These are phyloP conservation scores for Tolypocladium amazonense DNA, from an alignment of 2,329 filamentous ascomycete genomes.

Conservation along the genomic window DNA sequence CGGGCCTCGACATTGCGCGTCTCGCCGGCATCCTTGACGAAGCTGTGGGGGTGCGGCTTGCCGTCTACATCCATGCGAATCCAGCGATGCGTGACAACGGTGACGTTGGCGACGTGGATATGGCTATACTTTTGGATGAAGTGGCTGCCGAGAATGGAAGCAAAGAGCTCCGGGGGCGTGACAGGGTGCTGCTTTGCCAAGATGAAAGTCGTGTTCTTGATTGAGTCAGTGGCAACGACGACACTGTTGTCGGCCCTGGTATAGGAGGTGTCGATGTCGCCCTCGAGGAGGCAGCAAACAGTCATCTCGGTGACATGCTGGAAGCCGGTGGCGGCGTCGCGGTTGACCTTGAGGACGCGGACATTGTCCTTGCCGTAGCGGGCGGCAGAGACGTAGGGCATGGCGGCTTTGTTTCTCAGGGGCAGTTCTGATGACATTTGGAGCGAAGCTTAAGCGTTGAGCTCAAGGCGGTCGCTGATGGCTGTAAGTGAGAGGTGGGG, in stretches of 20 bases:
- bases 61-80: slow-evolving; percentile 79
- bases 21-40: slow-evolving; percentile 82
- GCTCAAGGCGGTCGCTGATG: slow-evolving; percentile 2
- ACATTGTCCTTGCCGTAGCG: slow-evolving; percentile 96
- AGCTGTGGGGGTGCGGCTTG: slow-evolving; percentile 88
- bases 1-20: slow-evolving; percentile 72
- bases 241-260: slow-evolving; percentile 90
- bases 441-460: neutral
- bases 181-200: slow-evolving; percentile 89
- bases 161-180: slow-evolving; percentile 86
- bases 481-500: neutral
- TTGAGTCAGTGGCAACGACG: slow-evolving; percentile 91
- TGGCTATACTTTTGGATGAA: slow-evolving; percentile 83
- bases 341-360: slow-evolving; percentile 90
- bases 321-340: slow-evolving; percentile 61
- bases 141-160: slow-evolving; percentile 72
- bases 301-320: slow-evolving; percentile 94
- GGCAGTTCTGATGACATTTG: neutral
- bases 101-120: slow-evolving; percentile 76
- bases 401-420: slow-evolving; percentile 14
- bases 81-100: slow-evolving; percentile 81
- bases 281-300: slow-evolving; percentile 84
- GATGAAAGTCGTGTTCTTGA: slow-evolving; percentile 97
- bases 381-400: slow-evolving; percentile 51
- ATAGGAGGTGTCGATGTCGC: slow-evolving; percentile 83